A percentile compares a stretch with the other conserved stretches of the same genome.
Conservation (phyloP, 1,284 basidiomycete species). For the Cryptococcus hybrid region DNA sequence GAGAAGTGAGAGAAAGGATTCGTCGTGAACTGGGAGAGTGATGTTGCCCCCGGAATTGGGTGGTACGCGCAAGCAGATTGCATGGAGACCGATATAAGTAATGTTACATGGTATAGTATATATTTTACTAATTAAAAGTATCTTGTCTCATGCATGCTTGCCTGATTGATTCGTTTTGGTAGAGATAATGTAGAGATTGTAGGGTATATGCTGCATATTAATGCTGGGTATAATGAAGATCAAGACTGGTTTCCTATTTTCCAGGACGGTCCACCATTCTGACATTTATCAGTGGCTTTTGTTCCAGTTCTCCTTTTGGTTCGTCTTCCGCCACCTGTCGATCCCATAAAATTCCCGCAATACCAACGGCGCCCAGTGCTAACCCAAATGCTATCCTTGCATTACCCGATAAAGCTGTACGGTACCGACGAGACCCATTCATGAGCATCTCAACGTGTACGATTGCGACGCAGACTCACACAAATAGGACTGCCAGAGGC, state of each 20-base stretch:
- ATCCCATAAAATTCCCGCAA: conserved; percentile 13
- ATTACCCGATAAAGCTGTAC: conserved; percentile 5
- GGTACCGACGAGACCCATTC: too few species aligned
- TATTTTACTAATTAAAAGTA: conserved; percentile 1
- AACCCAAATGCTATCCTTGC: conserved; percentile 11
- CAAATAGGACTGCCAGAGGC: not conserved
- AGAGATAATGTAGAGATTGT: too few species aligned
- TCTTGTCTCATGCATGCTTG: not conserved
- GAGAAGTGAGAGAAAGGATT: conserved; percentile 41
- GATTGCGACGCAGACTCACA: not conserved
- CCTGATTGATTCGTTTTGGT: too few species aligned
- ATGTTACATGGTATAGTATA: not conserved
- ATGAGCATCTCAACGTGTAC: too few species aligned
- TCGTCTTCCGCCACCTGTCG: conserved; percentile 11
- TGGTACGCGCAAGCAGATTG: too few species aligned
- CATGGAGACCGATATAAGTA: not conserved
- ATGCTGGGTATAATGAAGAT: not conserved
- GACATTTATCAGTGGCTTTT: conserved; percentile 4
- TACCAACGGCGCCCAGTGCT: conserved; percentile 6
- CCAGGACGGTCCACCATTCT: conserved; percentile 13
- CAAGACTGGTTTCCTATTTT: not conserved
- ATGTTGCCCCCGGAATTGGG: not conserved
- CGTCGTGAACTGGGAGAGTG: conserved; percentile 29
- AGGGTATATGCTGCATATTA: not conserved
- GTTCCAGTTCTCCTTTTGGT: not conserved